phyloP scores from a whole-genome alignment of 352 stramenopile genomes.

The Phytopythium oedochilum region DNA sequence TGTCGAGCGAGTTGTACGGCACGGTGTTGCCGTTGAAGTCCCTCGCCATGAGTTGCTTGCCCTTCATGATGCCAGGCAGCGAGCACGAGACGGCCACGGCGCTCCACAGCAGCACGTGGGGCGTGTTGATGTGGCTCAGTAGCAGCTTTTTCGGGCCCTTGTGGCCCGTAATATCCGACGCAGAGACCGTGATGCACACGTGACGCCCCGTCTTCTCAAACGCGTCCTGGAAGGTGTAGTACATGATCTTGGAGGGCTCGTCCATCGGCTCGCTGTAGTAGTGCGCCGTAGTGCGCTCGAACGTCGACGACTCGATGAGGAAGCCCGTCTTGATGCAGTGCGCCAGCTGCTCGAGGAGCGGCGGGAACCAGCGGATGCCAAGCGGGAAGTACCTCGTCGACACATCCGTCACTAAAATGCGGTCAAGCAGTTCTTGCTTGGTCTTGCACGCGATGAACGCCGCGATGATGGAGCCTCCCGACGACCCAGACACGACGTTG shows the following conservation, averaged over 20 bases:
- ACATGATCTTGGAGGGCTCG: constrained; percentile 33
- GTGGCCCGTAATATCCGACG: constrained; percentile 84
- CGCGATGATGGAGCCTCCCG: constrained; percentile 87
- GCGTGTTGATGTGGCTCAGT: constrained; percentile 92
- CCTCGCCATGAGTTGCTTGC: constrained; percentile 73
- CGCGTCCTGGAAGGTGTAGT: constrained; percentile 93
- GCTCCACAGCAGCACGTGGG: constrained; percentile 89
- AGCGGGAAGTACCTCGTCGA: constrained; percentile 46
- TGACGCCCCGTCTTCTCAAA: constrained; percentile 90
- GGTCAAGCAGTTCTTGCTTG: constrained; percentile 68
- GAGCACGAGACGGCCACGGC: constrained; percentile 90
- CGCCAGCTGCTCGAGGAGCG: constrained; percentile 76
- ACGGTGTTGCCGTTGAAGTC: constrained; percentile 83
- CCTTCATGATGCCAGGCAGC: constrained; percentile 91
- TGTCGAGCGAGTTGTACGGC: constrained; percentile 88
- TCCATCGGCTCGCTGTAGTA: constrained; percentile 85
- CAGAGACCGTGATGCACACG: constrained; percentile 93
- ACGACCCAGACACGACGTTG: constrained; percentile 92
- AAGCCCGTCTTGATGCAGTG: constrained; percentile 88
- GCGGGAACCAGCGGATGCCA: constrained; percentile 76
- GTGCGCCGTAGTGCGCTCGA: constrained; percentile 87
- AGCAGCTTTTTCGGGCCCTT: constrained; percentile 80
- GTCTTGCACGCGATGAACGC: constrained; percentile 83
- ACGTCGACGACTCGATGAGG: constrained; percentile 80
- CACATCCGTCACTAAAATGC: constrained; percentile 48